phyloP scores from a whole-genome alignment of 2,329 filamentous ascomycete genomes.

The Penicillium freii region DNA sequence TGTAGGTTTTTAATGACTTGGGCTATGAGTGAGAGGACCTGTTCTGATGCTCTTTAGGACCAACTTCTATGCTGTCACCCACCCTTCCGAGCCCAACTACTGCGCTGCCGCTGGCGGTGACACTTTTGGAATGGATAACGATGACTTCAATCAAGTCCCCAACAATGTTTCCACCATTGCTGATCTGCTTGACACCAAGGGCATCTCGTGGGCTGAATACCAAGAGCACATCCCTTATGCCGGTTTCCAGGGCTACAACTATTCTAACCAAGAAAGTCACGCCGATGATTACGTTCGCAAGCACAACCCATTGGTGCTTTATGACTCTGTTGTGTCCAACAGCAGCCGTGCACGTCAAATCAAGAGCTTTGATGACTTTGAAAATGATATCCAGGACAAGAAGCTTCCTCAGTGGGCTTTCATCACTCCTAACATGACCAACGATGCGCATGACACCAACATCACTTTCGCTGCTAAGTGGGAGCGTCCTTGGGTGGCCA shows the following conservation, averaged over 20 bases:
- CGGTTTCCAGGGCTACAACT: slow-evolving; percentile 66
- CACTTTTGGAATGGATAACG: slow-evolving; percentile 70
- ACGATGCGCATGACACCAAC: slow-evolving; percentile 70
- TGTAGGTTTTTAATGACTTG: slow-evolving; percentile 33
- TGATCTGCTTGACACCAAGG: slow-evolving; percentile 65
- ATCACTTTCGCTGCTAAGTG: slow-evolving; percentile 68
- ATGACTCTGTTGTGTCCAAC: slow-evolving; percentile 61
- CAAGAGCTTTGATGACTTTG: slow-evolving; percentile 72
- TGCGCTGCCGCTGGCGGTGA: slow-evolving; percentile 66
- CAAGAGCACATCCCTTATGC: slow-evolving; percentile 75
- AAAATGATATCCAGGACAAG: slow-evolving; percentile 62
- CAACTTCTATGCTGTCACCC: slow-evolving; percentile 63
- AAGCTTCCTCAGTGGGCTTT: slow-evolving; percentile 68
- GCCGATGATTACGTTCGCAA: slow-evolving; percentile 79
- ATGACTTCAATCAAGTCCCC: slow-evolving; percentile 60
- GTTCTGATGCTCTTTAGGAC: slow-evolving; percentile 23
- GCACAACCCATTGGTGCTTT: slow-evolving; percentile 69
- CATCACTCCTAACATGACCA: slow-evolving; percentile 32
- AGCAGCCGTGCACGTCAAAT: slow-evolving; percentile 62
- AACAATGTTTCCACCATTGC: slow-evolving; percentile 64
- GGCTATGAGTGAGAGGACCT: background rate
- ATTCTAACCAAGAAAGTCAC: slow-evolving; percentile 62
- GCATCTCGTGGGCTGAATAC: slow-evolving; percentile 69
- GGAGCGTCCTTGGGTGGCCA: slow-evolving; percentile 66
- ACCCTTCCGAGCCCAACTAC: slow-evolving; percentile 76